Evolutionary conservation across 805 yeast genomes (phyloP).

Genomic region (Wickerhamiella australiensis): DNA sequence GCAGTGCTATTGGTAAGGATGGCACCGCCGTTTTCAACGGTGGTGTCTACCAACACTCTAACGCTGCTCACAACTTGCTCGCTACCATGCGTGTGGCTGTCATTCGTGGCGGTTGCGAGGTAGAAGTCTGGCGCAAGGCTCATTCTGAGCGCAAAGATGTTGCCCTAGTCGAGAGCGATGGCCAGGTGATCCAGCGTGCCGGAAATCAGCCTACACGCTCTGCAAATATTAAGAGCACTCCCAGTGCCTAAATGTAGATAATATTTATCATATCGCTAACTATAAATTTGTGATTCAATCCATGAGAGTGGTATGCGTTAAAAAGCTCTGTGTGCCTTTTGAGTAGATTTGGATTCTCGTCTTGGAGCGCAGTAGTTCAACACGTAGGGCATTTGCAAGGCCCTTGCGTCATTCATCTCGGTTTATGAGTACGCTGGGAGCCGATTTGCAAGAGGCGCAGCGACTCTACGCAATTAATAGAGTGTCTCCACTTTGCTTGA

Average conservation of each 20-base stretch:
- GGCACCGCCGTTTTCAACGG: constrained; percentile 92
- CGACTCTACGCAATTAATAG: not conserved
- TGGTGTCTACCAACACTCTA: constrained; percentile 85
- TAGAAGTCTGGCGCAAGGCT: constrained; percentile 69
- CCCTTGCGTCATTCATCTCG: not conserved
- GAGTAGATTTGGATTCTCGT: no score
- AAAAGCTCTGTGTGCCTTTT: no score
- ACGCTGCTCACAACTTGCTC: constrained; percentile 80
- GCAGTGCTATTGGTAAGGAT: constrained; percentile 79
- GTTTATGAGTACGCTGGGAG: not conserved
- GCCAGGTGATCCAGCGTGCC: constrained; percentile 45
- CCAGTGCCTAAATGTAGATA: constrained; percentile 19
- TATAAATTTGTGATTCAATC: not conserved
- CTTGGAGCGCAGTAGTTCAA: no score
- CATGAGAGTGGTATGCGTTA: no score
- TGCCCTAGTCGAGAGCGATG: constrained; percentile 44
- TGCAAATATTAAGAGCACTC: constrained; percentile 20
- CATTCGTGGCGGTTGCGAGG: constrained; percentile 66
- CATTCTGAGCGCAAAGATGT: constrained; percentile 54
- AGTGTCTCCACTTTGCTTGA: not conserved
- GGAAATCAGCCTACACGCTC: constrained; percentile 44
- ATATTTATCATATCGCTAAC: not conserved
- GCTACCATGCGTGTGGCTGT: constrained; percentile 93
- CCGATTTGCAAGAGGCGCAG: not conserved
- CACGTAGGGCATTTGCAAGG: no score